A percentile compares a stretch with the other conserved stretches of the same genome.
These are phyloP conservation scores for Cyclotella kingstonii DNA, from an alignment of 108 stramenopile species.

Conservation along the genomic window DNA sequence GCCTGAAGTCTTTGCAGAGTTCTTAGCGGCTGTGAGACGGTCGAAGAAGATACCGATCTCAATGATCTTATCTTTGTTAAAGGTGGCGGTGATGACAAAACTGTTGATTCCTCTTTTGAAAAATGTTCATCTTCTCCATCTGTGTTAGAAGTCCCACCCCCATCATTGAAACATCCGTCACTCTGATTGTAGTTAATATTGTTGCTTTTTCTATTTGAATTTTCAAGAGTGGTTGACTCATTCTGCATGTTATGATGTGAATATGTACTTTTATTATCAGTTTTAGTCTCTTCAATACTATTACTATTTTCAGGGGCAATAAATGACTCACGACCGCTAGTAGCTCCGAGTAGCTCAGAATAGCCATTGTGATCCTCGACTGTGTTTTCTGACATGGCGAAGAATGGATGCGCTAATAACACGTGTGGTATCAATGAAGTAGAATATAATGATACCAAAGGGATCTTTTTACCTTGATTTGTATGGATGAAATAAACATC, in stretches of 20 bases:
- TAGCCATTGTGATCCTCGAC: neutral
- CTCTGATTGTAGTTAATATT: neutral
- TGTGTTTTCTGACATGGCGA: constrained; percentile 44
- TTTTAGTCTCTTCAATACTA: neutral
- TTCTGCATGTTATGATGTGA: neutral
- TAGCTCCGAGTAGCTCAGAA: neutral
- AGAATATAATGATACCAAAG: too few species aligned
- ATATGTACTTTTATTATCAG: neutral
- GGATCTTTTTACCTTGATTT: too few species aligned
- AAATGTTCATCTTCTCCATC: constrained; percentile 23
- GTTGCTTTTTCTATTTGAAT: neutral
- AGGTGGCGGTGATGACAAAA: neutral
- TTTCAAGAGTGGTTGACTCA: neutral
- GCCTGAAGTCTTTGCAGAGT: constrained; percentile 79
- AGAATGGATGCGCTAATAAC: constrained; percentile 28
- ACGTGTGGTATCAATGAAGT: too few species aligned
- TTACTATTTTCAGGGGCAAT: neutral
- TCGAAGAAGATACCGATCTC: neutral
- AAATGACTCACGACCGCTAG: neutral
- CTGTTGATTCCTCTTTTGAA: neutral
- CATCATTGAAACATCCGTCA: neutral
- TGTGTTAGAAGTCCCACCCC: constrained; percentile 26
- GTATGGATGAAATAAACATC: too few species aligned
- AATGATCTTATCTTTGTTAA: neutral
- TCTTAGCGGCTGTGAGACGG: constrained; percentile 61